These are phyloP conservation scores for Podospora fimiseda DNA, from an alignment of 495 filamentous ascomycete species.

Conservation along the genomic window DNA sequence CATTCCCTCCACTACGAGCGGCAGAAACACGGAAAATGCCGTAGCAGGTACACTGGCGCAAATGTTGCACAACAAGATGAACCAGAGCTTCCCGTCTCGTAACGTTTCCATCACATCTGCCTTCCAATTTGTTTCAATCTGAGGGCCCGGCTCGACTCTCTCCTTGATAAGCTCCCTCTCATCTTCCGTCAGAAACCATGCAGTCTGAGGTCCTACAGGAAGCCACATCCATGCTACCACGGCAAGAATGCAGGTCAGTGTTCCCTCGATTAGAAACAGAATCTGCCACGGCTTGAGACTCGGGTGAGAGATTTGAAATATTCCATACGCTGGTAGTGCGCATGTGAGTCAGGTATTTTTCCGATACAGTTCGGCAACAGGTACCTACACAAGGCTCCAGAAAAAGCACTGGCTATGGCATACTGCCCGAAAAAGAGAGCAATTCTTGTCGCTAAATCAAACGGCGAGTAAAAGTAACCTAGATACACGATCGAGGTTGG, in stretches of 20 bases:
- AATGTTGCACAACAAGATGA: slow-evolving; percentile 21
- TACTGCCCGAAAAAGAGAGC: slow-evolving; percentile 54
- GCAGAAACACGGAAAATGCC: slow-evolving; percentile 29
- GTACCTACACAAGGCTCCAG: slow-evolving; percentile 25
- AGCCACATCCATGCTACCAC: slow-evolving; percentile 59
- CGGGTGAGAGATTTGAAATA: slow-evolving; percentile 44
- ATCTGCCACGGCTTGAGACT: slow-evolving; percentile 48
- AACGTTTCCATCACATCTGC: slow-evolving; percentile 9
- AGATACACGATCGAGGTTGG: slow-evolving; percentile 50
- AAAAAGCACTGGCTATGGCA: slow-evolving; percentile 48
- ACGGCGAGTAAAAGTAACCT: slow-evolving; percentile 59
- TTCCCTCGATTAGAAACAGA: slow-evolving; percentile 50
- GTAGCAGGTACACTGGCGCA: slow-evolving; percentile 22
- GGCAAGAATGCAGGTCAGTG: slow-evolving; percentile 37
- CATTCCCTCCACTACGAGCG: slow-evolving; percentile 32
- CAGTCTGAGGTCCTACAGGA: slow-evolving; percentile 32
- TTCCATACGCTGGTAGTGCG: slow-evolving; percentile 53
- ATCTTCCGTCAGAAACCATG: slow-evolving; percentile 22
- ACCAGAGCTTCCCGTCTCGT: slow-evolving; percentile 21
- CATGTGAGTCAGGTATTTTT: no score
- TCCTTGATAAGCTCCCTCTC: slow-evolving; percentile 24
- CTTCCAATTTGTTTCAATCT: not conserved
- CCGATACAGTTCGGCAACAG: no score
- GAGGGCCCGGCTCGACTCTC: slow-evolving; percentile 29
- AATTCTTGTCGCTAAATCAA: slow-evolving; percentile 51